Conservation (phyloP, 345 rosid species). For the Melaleuca alternifolia region DNA sequence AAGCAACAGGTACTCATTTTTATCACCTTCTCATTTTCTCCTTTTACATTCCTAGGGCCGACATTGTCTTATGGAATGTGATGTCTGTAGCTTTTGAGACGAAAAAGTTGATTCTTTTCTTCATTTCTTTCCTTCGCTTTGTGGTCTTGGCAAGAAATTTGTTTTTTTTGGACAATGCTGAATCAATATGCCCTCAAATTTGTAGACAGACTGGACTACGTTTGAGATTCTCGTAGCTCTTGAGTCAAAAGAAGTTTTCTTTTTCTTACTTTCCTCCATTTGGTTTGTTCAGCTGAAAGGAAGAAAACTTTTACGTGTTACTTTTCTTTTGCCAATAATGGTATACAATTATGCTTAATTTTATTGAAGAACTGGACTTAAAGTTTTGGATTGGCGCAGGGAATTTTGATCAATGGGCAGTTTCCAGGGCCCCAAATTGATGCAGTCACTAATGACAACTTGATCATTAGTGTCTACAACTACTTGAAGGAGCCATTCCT, state of each 20-base stretch:
- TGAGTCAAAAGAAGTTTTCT: neutral
- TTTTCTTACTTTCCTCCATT: neutral
- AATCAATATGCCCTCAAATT: neutral
- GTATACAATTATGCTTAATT: neutral
- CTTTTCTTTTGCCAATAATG: neutral
- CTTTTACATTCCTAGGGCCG: neutral
- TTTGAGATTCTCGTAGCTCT: neutral
- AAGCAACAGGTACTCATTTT: slow-evolving; percentile 55
- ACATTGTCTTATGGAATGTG: neutral
- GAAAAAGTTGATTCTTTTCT: neutral
- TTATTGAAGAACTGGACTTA: neutral
- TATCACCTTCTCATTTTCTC: neutral
- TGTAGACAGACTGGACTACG: neutral
- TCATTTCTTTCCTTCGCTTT: neutral
- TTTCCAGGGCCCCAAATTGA: slow-evolving; percentile 78
- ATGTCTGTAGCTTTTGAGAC: neutral
- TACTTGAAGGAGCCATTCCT: slow-evolving; percentile 60
- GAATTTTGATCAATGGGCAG: slow-evolving; percentile 66
- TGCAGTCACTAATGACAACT: slow-evolving; percentile 51
- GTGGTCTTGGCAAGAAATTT: neutral
- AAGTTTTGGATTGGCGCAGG: slow-evolving; percentile 29
- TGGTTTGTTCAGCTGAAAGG: neutral
- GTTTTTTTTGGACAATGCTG: neutral
- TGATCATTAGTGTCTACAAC: slow-evolving; percentile 56
- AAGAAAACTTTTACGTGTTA: neutral